Percentiles rank a stretch among this genome's conserved stretches.
These are phyloP conservation scores for Metarhizium rileyi DNA, from an alignment of 2,329 filamentous ascomycete species.

Conservation along the genomic window DNA sequence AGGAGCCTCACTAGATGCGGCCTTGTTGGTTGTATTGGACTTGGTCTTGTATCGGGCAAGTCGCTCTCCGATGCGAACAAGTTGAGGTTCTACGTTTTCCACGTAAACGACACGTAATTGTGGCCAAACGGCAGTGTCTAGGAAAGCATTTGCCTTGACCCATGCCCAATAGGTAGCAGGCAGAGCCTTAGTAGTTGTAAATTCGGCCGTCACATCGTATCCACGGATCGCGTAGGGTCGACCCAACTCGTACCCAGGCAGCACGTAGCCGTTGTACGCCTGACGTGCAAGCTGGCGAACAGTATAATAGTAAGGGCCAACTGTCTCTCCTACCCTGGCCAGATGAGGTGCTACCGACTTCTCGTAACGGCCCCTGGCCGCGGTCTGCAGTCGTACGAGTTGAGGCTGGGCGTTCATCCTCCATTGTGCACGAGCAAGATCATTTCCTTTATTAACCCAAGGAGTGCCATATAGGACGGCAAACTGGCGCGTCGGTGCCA, in stretches of 20 bases:
- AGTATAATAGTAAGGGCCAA: conserved; percentile 65
- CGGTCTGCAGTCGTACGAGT: conserved; percentile 52
- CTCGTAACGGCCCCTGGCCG: conserved; percentile 58
- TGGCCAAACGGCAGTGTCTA: conserved; percentile 72
- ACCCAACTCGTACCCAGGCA: conserved; percentile 66
- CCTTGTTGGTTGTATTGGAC: conserved; percentile 17
- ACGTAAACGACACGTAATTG: conserved; percentile 70
- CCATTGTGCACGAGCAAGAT: conserved; percentile 66
- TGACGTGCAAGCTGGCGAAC: conserved; percentile 53
- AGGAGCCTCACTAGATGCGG: not conserved
- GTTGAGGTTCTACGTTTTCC: conserved; percentile 90
- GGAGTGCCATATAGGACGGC: conserved; percentile 68
- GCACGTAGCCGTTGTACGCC: conserved; percentile 60
- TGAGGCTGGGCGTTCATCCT: conserved; percentile 67
- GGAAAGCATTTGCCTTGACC: conserved; percentile 58
- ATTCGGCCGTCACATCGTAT: conserved; percentile 56
- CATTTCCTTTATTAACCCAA: conserved; percentile 55
- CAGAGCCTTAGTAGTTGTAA: conserved; percentile 59
- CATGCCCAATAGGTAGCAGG: conserved; percentile 64
- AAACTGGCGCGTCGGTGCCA: conserved; percentile 58
- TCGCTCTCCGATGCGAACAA: conserved; percentile 83
- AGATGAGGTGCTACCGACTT: conserved; percentile 65
- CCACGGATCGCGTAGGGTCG: conserved; percentile 63
- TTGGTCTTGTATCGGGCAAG: conserved; percentile 61
- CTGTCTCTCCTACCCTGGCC: conserved; percentile 42